Evolutionary conservation across 306 rosid species (phyloP), one percentile per base, ranked within the genome.

Genomic region (Cicer judaicum): DNA sequence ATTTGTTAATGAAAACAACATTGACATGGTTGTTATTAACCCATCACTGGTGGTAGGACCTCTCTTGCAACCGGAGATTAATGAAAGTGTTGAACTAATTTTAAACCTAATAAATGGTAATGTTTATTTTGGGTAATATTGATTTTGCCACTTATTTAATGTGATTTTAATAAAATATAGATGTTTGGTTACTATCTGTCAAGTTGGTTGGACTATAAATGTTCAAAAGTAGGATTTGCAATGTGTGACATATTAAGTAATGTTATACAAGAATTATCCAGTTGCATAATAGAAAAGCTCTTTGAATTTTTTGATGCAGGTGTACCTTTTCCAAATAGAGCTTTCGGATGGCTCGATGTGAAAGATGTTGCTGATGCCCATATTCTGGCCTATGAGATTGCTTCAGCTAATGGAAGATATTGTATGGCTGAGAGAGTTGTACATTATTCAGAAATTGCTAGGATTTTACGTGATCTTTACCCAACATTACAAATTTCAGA

Each of bases 341-440:
- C 73, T 62, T 39, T 74, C 49, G 92, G 92, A 72, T 93, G 90
- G 97, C 80, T 91, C 21, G 56, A 91, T 43, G 96, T 93, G 41
- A 93, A 85, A 80, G 96, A 93, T 79, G 98, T 89, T 64, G 93
- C 93, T 34, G 67, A 81, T 1, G 96, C 98, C 7, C 98, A 93
- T 75, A 79, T 91, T 78, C 82, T 55, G 57, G 97, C 97, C 10
- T 93, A 70, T 87, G 97, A 93, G 87, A 86, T 78, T 64, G 84
- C 93, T 84, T 88, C 96, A n/a, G 96, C 98, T 6, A 81, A 61
- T 59, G 96, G 98, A 77, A 83, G 98, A 79, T 87, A 88, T 70
- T 87, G 85, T 64, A 34, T 89, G 84, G 79, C 60, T 39, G 92
- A 83, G 79, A 84, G 67, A 54, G 93, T 91, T 67, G 11, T 44